A percentile compares a stretch with the other conserved stretches of the same genome.
These are phyloP conservation scores for Oryza brachyantha DNA, from an alignment of 176 grass and related monocot genomes.

Conservation along the genomic window DNA sequence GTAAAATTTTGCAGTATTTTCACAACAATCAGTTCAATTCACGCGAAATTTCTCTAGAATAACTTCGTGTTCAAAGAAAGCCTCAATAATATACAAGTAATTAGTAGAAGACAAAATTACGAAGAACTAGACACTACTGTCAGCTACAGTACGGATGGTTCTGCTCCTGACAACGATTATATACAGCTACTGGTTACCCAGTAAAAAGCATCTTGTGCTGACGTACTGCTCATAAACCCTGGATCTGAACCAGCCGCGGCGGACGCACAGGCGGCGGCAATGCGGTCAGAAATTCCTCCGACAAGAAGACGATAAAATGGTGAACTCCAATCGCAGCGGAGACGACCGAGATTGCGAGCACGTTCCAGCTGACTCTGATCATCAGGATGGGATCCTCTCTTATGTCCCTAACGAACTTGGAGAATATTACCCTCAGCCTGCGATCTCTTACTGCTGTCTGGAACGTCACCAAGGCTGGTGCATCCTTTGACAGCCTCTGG, in stretches of 20 bases:
- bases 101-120: too few species aligned
- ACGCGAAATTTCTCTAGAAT: not conserved
- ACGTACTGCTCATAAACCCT: not conserved
- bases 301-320: slow-evolving; percentile 46
- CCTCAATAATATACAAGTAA: not conserved
- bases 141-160: too few species aligned
- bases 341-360: not conserved
- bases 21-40: not conserved
- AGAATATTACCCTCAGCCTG: slow-evolving; percentile 60
- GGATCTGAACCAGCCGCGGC: slow-evolving; percentile 8
- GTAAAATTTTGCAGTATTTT: not conserved
- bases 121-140: too few species aligned
- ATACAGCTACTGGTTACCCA: not conserved
- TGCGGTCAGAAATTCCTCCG: slow-evolving; percentile 18
- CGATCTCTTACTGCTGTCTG: slow-evolving; percentile 41
- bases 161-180: slow-evolving; percentile 8
- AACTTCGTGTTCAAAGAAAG: not conserved
- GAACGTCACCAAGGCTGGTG: slow-evolving; percentile 7
- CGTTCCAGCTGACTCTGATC: slow-evolving; percentile 44
- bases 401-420: slow-evolving; percentile 53
- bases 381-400: slow-evolving; percentile 44
- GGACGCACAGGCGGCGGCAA: slow-evolving; percentile 8
- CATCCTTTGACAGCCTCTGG: slow-evolving; percentile 1
- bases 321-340: slow-evolving; percentile 37
- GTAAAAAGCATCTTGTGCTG: not conserved